These are phyloP conservation scores for Trypanosoma brucei DNA, from an alignment of 208 protist species.

Conservation along the genomic window DNA sequence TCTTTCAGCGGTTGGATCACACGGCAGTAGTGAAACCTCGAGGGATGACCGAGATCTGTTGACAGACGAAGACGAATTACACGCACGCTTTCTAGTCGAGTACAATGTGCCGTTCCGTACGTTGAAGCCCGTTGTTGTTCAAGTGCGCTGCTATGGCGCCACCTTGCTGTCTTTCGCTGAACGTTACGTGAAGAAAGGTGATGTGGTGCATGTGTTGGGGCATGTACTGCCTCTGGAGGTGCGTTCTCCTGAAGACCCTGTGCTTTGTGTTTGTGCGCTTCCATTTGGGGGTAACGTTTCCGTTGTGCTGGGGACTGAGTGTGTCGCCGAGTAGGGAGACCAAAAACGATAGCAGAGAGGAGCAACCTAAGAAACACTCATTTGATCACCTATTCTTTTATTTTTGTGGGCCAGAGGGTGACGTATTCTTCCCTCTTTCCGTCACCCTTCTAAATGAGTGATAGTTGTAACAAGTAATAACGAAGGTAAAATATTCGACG, in stretches of 20 bases:
- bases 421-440: too few relatives aligned
- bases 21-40: slow-evolving; percentile 9
- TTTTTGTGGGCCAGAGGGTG: too few relatives aligned
- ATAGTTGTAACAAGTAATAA: neutral
- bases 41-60: slow-evolving; percentile 6
- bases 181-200: slow-evolving; percentile 43
- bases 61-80: slow-evolving; percentile 16
- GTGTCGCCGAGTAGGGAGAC: neutral
- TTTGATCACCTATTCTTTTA: too few relatives aligned
- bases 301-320: slow-evolving; percentile 33
- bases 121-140: slow-evolving; percentile 23
- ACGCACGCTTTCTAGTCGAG: slow-evolving; percentile 47
- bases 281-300: slow-evolving; percentile 79
- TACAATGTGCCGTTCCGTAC: slow-evolving; percentile 57
- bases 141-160: slow-evolving; percentile 54
- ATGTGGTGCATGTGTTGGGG: slow-evolving; percentile 80
- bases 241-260: slow-evolving; percentile 6
- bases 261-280: slow-evolving; percentile 55
- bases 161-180: slow-evolving; percentile 55
- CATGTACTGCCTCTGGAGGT: slow-evolving; percentile 46
- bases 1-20: slow-evolving; percentile 10
- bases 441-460: too few relatives aligned
- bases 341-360: too few relatives aligned
- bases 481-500: neutral
- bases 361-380: too few relatives aligned